Evolutionary conservation across 73 alveolate genomes (phyloP), one percentile per base, ranked within the genome.

Genomic region (Durusdinium trenchii): DNA sequence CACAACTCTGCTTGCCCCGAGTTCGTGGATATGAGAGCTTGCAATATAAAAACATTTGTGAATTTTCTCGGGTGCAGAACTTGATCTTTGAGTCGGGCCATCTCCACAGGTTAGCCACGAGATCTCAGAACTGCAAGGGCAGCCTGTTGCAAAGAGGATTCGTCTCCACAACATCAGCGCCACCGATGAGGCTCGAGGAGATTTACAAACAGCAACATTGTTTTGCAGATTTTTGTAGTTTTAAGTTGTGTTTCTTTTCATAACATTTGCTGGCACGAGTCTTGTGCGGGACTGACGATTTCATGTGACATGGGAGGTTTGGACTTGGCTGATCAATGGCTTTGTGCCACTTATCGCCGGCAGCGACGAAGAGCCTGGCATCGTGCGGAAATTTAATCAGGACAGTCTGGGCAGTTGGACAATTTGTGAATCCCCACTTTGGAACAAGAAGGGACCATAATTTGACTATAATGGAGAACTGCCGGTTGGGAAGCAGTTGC

Each of bases 311-410:
- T 54, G 76, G 38, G 46, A 90, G 98, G 98, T 91, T 40, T 91
- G 98, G 98, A 91, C 98, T 35, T 91, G 98, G 98, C 35, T 91
- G 89, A 48, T 91, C 89, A 42, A 91, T 20, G 98, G 98, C 79
- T 91, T 91, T 42, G 85, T 91, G 23, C 98, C 98, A 36, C 98
- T 91, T 26, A 47, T 91, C 43, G 98, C 98, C 5, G 98, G 98
- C 45, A 91, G 98, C 78, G 42, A 69, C 57, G 57, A 69, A 52
- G 98, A 91, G 50, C 98, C 98, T 16, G 98, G 98, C 30, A 78
- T 91, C 10, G 90, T 91, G 75, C 87, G 98, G 23, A 91, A 91
- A 78, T 91, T 91, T 76, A 91, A 91, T 42, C 98, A 91, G 98
- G 95, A 51, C 51, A 6, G 85, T n/a, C 16, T 28, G 79, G 91